These are phyloP conservation scores for Sugiyamaella lignohabitans DNA, from an alignment of 805 yeast genomes.

Conservation along the genomic window DNA sequence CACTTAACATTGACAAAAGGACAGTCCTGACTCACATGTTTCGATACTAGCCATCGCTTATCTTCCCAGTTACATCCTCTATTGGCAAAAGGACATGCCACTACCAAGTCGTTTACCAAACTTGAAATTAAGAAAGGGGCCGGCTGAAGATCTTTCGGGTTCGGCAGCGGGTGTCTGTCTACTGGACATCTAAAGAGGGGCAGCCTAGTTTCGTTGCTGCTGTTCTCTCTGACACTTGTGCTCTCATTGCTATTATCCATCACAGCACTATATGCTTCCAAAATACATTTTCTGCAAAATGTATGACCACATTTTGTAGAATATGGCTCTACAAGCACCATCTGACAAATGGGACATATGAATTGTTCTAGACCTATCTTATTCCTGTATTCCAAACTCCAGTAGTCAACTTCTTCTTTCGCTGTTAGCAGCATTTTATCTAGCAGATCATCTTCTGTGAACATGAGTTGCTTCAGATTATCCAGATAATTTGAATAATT, in stretches of 20 bases:
- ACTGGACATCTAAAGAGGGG: conserved; percentile 44
- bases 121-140: conserved; percentile 53
- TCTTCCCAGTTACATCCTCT: conserved; percentile 56
- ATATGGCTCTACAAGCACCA: conserved; percentile 54
- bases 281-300: conserved; percentile 52
- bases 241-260: background rate
- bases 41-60: conserved; percentile 51
- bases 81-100: conserved; percentile 44
- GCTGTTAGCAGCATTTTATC: background rate
- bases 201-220: too few species aligned
- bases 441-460: background rate
- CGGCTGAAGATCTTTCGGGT: conserved; percentile 33
- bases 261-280: conserved; percentile 10
- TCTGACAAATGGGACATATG: conserved; percentile 60
- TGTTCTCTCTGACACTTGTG: background rate
- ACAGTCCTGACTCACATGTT: conserved; percentile 42
- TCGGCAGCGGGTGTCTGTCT: conserved; percentile 46
- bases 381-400: conserved; percentile 25
- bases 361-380: conserved; percentile 23
- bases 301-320: conserved; percentile 66
- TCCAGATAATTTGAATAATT: background rate
- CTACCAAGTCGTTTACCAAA: conserved; percentile 54
- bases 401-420: conserved; percentile 23
- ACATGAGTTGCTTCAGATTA: background rate
- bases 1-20: conserved; percentile 36